Evolutionary conservation across 1,284 basidiomycete genomes (phyloP).

Genomic region (Cronartium ribicola): DNA sequence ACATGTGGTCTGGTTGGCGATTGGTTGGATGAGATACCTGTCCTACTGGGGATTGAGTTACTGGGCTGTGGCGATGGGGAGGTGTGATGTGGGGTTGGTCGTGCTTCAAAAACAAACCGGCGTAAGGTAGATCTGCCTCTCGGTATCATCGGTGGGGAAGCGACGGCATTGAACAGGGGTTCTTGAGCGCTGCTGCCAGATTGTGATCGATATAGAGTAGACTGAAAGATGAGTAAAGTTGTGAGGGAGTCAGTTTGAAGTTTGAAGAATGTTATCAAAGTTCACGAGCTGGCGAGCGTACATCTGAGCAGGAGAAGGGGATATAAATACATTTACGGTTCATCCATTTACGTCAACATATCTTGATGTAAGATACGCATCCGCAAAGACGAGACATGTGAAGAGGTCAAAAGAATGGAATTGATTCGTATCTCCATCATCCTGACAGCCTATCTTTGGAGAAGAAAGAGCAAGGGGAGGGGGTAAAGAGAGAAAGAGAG

Average conservation of each 20-base stretch:
- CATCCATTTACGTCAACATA: slow-evolving; percentile 11
- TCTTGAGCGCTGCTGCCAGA: neutral
- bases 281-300: neutral
- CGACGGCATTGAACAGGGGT: neutral
- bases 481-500: neutral
- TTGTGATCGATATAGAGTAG: neutral
- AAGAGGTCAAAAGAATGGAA: neutral
- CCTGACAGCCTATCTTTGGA: neutral
- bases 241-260: neutral
- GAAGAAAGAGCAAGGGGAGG: slow-evolving; percentile 12
- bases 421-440: neutral
- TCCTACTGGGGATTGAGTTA: neutral
- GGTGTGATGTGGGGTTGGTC: neutral
- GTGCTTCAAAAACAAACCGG: slow-evolving; percentile 14
- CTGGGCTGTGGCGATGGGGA: slow-evolving; percentile 9
- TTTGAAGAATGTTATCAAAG: neutral
- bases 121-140: slow-evolving; percentile 17
- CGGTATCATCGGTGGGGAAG: slow-evolving; percentile 6
- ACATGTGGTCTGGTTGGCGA: neutral
- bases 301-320: neutral
- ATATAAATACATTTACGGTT: slow-evolving; percentile 12
- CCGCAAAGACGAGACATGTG: slow-evolving; percentile 2
- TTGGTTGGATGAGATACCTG: neutral
- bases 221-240: neutral
- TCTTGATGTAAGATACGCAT: slow-evolving; percentile 14